A percentile compares a stretch with the other conserved stretches of the same genome.
These are phyloP conservation scores for Taxillus chinensis DNA, from an alignment of 164 flowering plant species.

Conservation along the genomic window DNA sequence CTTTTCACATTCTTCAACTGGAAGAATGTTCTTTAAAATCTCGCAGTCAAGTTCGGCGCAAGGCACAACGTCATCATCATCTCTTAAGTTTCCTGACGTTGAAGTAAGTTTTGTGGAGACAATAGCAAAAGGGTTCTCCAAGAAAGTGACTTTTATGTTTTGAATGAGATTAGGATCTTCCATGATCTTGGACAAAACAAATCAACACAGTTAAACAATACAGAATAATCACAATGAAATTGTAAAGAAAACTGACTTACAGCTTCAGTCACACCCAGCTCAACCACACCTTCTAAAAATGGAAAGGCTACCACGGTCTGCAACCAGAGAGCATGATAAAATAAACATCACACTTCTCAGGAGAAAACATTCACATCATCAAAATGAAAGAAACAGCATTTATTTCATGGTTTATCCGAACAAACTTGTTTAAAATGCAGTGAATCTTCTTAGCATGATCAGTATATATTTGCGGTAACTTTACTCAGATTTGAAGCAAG, in stretches of 20 bases:
- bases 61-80: background rate
- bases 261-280: slow-evolving; percentile 1
- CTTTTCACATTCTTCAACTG: background rate
- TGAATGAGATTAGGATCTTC: background rate
- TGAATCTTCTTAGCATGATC: no score
- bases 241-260: background rate
- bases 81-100: background rate
- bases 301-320: slow-evolving; percentile 3
- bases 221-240: background rate
- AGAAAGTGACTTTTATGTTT: background rate
- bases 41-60: background rate
- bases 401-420: no score
- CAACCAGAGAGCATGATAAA: background rate
- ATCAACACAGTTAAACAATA: background rate
- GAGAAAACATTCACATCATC: background rate
- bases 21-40: background rate
- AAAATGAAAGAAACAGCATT: background rate
- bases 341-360: no score
- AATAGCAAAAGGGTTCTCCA: background rate
- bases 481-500: no score
- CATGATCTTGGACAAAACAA: background rate
- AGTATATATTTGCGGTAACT: no score
- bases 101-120: background rate
- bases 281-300: slow-evolving; percentile 1
- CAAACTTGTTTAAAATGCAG: no score